phyloP scores from a whole-genome alignment of 2,329 filamentous ascomycete genomes.

The Pyricularia sp. region DNA sequence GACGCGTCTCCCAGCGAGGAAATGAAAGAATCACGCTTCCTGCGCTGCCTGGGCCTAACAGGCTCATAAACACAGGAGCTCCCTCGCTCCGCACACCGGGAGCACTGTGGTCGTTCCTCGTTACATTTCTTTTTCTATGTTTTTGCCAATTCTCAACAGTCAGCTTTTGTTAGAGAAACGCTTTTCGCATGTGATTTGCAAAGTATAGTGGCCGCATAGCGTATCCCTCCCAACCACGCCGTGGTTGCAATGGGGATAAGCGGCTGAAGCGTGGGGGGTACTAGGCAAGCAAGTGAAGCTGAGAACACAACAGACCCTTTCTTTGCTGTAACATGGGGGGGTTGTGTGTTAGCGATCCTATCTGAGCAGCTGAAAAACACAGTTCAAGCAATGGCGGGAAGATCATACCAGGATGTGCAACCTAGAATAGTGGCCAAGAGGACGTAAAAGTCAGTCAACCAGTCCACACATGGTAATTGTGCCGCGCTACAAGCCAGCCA shows the following conservation, averaged over 20 bases:
- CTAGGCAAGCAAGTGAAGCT: background rate
- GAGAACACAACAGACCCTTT: background rate
- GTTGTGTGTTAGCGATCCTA: background rate
- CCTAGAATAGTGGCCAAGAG: constrained; percentile 16
- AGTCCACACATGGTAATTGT: background rate
- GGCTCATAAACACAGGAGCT: constrained; percentile 37
- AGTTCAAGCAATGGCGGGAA: background rate
- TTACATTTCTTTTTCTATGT: constrained; percentile 43
- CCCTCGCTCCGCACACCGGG: constrained; percentile 33
- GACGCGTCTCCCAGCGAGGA: constrained; percentile 1
- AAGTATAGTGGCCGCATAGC: background rate
- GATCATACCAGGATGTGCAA: constrained; percentile 33
- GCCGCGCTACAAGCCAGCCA: background rate
- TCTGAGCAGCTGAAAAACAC: background rate
- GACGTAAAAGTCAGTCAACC: background rate
- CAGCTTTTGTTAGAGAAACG: background rate
- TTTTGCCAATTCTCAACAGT: background rate
- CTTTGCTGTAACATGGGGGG: background rate
- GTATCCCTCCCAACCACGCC: background rate
- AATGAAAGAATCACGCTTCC: constrained; percentile 20
- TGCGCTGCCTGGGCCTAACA: constrained; percentile 28
- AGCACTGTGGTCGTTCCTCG: constrained; percentile 34
- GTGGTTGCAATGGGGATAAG: background rate
- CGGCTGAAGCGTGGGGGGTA: too few species aligned
- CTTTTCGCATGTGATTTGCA: background rate